Base-by-base conservation (phyloP, 805 yeast genomes). In the Candida glaebosa region DNA sequence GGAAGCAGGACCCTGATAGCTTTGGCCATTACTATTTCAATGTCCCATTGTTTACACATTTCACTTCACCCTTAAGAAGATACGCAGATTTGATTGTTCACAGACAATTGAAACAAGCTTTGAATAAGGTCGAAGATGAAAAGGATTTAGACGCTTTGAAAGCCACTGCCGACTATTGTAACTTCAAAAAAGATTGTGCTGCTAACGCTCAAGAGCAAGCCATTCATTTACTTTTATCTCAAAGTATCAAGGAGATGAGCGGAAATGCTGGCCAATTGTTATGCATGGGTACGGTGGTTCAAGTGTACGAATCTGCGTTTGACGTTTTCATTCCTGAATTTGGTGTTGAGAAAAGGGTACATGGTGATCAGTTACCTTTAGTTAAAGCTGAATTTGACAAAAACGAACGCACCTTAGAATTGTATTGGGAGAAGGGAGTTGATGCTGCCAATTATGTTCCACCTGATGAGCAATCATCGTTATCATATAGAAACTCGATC, bases 291-390 rank as follows among this genome's bases (percentile, higher is more conserved):
- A 79, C 88, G 12, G 93, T 91, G 14, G 65, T 88, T 18, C 96
- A 89, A 61, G 97, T 91, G 7, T 90, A 91, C 60, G 98, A 93
- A 63, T 87, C 96, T 1, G 87, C 98, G 2, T 93, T 93, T 66
- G 99, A 93, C 61, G 91, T 90, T 3, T 79, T 85, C 50, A 72
- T 90, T 47, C 96, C 96, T 2, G 96, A 88, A 50, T 84, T 89
- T 66, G 97, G 97, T 34, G 85, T 90, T 52, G 97, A 90, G 59
- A 90, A 90, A 63, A 76, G 97, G 55, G 96, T 90, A 17, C 99
- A 93, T 57, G 97, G 98, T 19, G 99, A 93, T 64, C 98, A 93
- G 64, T 71, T 93, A 42, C 98, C 98, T 8, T 71, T 91, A 47
- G 79, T 79, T 18, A 90, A 89, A 61, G 98, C 97, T 4, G 98